Conservation (phyloP, 371 early-diverging fungal genomes). For the Mucor plumbeus region DNA sequence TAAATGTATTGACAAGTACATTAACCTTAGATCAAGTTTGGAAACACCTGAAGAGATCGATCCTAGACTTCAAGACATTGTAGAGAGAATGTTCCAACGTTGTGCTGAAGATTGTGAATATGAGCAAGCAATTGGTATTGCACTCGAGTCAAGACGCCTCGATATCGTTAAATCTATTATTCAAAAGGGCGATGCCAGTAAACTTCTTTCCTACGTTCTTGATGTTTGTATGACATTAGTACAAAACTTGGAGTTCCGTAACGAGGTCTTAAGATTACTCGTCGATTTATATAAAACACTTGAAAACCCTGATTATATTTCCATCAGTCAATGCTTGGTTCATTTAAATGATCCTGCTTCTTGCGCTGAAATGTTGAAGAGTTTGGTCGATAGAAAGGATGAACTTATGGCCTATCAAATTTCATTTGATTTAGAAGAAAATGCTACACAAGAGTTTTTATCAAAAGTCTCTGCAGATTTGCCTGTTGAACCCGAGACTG, state of each 20-base stretch:
- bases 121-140: conserved; percentile 94
- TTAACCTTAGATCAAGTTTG: conserved; percentile 67
- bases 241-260: conserved; percentile 81
- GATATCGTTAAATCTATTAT: conserved; percentile 89
- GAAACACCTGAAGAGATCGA: conserved; percentile 68
- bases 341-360: conserved; percentile 81
- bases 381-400: conserved; percentile 60
- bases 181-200: conserved; percentile 67
- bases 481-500: conserved; percentile 58
- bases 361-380: conserved; percentile 76
- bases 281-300: conserved; percentile 82
- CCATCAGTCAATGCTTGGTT: conserved; percentile 90
- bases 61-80: conserved; percentile 81
- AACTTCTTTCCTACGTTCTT: conserved; percentile 84
- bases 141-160: conserved; percentile 88
- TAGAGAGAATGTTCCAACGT: conserved; percentile 92
- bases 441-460: conserved; percentile 93
- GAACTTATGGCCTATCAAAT: conserved; percentile 94
- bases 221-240: conserved; percentile 82
- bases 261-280: conserved; percentile 82
- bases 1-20: conserved; percentile 95
- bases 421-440: conserved; percentile 96
- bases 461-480: conserved; percentile 72
- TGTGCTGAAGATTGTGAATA: conserved; percentile 89
- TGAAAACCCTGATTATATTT: conserved; percentile 86